Evolutionary conservation across 169 alveolate species (phyloP).

Genomic region (Eimeria maxima): DNA sequence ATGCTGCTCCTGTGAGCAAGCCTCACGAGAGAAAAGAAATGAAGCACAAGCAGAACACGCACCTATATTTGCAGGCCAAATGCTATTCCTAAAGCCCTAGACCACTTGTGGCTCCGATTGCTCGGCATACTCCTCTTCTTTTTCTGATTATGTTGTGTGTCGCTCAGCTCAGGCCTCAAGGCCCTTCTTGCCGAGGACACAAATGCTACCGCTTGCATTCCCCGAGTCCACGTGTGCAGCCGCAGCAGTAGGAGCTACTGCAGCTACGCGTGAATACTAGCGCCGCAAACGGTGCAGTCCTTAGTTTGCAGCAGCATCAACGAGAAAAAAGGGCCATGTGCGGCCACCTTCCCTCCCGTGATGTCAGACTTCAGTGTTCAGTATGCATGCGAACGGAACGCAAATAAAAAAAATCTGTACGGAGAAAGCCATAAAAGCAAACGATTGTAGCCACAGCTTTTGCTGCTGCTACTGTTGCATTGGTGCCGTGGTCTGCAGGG

Average conservation of each 20-base stretch:
- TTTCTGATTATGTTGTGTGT: not conserved
- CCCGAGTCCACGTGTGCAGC: constrained; percentile 48
- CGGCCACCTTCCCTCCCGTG: not conserved
- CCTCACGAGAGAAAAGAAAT: not conserved
- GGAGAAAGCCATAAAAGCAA: not conserved
- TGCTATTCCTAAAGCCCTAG: not conserved
- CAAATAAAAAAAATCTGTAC: not conserved
- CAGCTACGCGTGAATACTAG: not conserved
- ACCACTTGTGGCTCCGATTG: not conserved
- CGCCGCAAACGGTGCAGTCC: not conserved
- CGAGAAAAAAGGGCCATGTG: not conserved
- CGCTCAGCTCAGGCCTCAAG: constrained; percentile 66
- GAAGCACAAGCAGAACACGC: not conserved
- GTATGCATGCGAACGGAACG: not conserved
- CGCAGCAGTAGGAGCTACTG: constrained; percentile 18
- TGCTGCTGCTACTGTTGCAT: constrained; percentile 16
- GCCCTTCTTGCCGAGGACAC: constrained; percentile 53
- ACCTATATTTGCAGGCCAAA: not conserved
- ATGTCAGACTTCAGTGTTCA: not conserved
- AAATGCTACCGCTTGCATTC: constrained; percentile 27
- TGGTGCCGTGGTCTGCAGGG: not conserved
- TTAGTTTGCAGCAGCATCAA: not conserved
- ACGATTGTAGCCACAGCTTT: not conserved
- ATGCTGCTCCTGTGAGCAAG: constrained; percentile 76
- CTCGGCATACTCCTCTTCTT: not conserved